Percentiles rank a stretch among this genome's conserved stretches.
phyloP scores from a whole-genome alignment of 208 protist genomes.

The Trypanosoma rangeli region DNA sequence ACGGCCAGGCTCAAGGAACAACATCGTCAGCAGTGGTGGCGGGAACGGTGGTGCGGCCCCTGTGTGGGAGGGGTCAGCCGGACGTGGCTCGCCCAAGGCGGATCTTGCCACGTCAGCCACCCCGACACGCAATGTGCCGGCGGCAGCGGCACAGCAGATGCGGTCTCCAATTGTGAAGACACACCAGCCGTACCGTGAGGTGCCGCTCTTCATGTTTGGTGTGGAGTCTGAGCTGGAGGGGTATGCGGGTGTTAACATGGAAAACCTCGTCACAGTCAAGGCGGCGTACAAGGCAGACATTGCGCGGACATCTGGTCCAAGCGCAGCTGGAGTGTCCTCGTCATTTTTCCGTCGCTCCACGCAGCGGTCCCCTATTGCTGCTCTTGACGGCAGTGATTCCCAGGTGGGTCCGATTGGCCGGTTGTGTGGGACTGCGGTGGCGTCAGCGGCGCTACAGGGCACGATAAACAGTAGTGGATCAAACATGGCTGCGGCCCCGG shows the following conservation, averaged over 20 bases:
- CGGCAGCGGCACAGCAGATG: conserved; percentile 9
- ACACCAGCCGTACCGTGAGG: conserved; percentile 26
- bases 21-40: neutral
- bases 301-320: neutral
- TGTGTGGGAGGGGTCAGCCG: conserved; percentile 1
- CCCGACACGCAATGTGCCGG: conserved; percentile 2
- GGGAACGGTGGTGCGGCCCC: conserved; percentile 3
- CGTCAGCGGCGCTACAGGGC: conserved; percentile 1
- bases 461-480: neutral
- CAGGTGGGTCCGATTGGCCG: conserved; percentile 5
- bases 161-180: conserved; percentile 22
- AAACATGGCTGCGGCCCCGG: neutral
- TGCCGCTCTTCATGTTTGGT: conserved; percentile 27
- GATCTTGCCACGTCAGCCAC: neutral
- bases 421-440: neutral
- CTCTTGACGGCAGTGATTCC: conserved; percentile 11
- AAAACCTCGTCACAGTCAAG: conserved; percentile 24
- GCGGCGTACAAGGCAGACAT: conserved; percentile 20
- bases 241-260: conserved; percentile 18
- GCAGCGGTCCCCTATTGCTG: conserved; percentile 30
- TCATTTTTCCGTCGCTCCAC: conserved; percentile 3
- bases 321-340: neutral
- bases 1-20: neutral
- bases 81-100: conserved; percentile 8
- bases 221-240: conserved; percentile 29